These are phyloP conservation scores for Xylogone sp. DNA, from an alignment of 2,329 filamentous ascomycete genomes.

Conservation along the genomic window DNA sequence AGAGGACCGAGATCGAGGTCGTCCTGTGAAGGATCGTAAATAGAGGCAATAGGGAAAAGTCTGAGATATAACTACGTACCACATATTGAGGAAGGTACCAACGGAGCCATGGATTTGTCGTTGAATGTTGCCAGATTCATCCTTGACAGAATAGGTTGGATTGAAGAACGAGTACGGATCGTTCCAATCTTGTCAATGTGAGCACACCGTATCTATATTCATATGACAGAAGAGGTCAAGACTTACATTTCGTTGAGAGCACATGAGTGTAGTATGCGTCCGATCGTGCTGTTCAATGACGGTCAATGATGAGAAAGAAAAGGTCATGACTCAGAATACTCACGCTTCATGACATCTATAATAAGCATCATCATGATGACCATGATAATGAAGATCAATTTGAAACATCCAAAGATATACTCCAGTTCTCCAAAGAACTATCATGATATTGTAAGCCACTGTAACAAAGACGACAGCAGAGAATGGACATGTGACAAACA, in stretches of 20 bases:
- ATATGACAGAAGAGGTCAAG: neutral
- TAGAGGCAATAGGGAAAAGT: neutral
- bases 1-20: slow-evolving; percentile 33
- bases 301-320: neutral
- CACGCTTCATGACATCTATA: slow-evolving; percentile 33
- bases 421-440: slow-evolving; percentile 33
- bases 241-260: slow-evolving; percentile 32
- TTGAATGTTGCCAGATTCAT: slow-evolving; percentile 25
- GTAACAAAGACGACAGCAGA: too few relatives aligned
- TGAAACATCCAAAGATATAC: slow-evolving; percentile 34
- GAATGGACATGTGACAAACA: too few relatives aligned
- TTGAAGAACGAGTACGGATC: slow-evolving; percentile 36
- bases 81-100: slow-evolving; percentile 35
- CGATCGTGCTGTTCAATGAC: slow-evolving; percentile 24
- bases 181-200: slow-evolving; percentile 25
- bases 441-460: neutral
- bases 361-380: slow-evolving; percentile 35
- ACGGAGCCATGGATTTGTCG: slow-evolving; percentile 28
- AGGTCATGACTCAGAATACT: slow-evolving; percentile 7
- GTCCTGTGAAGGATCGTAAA: slow-evolving; percentile 22
- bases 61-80: slow-evolving; percentile 22
- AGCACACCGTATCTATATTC: neutral
- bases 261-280: slow-evolving; percentile 33
- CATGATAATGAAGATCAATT: slow-evolving; percentile 32
- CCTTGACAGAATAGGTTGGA: slow-evolving; percentile 27